Conservation (phyloP, 768 basidiomycete genomes). For the Pisolithus microcarpus region DNA sequence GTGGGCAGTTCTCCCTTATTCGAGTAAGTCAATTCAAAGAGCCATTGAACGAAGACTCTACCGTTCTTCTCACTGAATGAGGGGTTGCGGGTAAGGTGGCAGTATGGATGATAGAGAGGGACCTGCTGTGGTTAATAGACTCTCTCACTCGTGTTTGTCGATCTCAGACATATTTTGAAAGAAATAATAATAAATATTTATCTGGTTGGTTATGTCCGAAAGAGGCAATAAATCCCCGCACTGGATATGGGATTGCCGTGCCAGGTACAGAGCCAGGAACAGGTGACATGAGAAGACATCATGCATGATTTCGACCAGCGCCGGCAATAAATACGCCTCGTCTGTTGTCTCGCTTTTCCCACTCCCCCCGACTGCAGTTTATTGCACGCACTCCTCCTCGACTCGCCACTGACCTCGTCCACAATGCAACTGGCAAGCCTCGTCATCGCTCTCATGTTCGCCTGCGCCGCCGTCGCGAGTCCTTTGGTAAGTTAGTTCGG, state of each 20-base stretch:
- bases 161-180: background rate
- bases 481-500: background rate
- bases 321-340: background rate
- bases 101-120: background rate
- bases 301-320: background rate
- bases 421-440: background rate
- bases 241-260: background rate
- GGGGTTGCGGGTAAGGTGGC: background rate
- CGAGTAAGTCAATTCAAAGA: too few relatives aligned
- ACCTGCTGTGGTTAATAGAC: background rate
- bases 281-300: background rate
- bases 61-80: too few relatives aligned
- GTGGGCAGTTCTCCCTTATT: too few relatives aligned
- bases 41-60: too few relatives aligned
- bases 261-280: constrained; percentile 1
- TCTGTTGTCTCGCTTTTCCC: background rate
- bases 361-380: background rate
- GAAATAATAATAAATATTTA: background rate
- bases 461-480: background rate
- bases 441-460: background rate
- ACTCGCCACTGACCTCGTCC: background rate
- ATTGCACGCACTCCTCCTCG: background rate
- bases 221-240: background rate
- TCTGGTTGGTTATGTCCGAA: background rate
- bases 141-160: too few relatives aligned